Percentiles rank a stretch among this genome's conserved stretches.
phyloP scores from a whole-genome alignment of 495 filamentous ascomycete species.

The Ascodesmis nigricans region DNA sequence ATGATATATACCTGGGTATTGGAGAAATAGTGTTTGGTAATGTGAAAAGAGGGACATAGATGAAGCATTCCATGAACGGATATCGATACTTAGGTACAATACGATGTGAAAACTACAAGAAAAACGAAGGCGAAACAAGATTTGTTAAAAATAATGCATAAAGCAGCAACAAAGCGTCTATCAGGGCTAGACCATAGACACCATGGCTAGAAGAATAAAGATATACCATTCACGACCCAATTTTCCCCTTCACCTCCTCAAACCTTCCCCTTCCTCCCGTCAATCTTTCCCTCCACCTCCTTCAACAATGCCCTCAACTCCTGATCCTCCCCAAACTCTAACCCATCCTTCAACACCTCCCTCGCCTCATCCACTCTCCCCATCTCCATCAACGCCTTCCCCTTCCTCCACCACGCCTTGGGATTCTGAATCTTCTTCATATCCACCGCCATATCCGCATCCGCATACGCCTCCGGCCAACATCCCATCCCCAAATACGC shows the following conservation, averaged over 20 bases:
- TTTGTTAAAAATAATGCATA: too few species aligned
- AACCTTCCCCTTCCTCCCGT: constrained; percentile 8
- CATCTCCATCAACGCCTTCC: constrained; percentile 76
- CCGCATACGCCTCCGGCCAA: constrained; percentile 63
- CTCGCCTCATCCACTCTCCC: constrained; percentile 59
- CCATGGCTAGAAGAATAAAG: too few species aligned
- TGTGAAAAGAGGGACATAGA: too few species aligned
- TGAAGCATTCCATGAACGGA: too few species aligned
- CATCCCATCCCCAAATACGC: constrained; percentile 55
- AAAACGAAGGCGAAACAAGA: too few species aligned
- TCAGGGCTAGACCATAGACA: too few species aligned
- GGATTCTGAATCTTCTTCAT: constrained; percentile 66
- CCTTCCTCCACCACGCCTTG: constrained; percentile 83
- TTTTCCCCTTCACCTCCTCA: not conserved
- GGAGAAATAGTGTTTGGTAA: too few species aligned
- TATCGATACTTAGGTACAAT: too few species aligned
- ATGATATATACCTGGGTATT: too few species aligned
- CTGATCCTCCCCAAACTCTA: constrained; percentile 57
- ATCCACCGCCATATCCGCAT: constrained; percentile 79
- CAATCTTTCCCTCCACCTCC: constrained; percentile 32
- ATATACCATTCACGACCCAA: too few species aligned
- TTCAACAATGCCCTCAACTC: constrained; percentile 46
- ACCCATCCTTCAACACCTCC: constrained; percentile 43
- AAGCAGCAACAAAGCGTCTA: too few species aligned
- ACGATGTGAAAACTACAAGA: too few species aligned